Conservation (phyloP, 2,329 filamentous ascomycete genomes). For the Colletotrichum horii region DNA sequence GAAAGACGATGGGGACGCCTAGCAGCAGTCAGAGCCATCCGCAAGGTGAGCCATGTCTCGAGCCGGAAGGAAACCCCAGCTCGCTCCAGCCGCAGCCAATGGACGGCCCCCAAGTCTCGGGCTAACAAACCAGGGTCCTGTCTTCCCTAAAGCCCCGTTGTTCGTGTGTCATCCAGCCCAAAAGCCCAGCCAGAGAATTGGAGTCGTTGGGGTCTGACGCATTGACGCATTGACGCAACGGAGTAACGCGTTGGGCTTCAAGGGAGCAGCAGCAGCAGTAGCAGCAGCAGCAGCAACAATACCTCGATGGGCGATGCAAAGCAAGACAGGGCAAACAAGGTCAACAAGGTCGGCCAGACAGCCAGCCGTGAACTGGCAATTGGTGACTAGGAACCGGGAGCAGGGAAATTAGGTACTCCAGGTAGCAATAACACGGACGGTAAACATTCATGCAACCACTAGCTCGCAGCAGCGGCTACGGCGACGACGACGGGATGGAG, state of each 20-base stretch:
- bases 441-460: conserved; percentile 17
- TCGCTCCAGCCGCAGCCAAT: neutral
- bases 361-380: neutral
- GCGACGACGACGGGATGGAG: neutral
- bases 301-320: neutral
- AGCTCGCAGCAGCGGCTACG: neutral
- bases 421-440: neutral
- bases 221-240: neutral
- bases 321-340: neutral
- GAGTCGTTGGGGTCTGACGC: neutral
- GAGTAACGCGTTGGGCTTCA: neutral
- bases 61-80: neutral
- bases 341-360: neutral
- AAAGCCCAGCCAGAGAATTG: neutral
- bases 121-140: neutral
- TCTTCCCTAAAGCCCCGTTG: conserved; percentile 4
- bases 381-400: neutral
- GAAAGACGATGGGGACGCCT: neutral
- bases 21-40: neutral
- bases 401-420: neutral
- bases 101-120: neutral
- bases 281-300: neutral
- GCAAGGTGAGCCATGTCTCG: conserved; percentile 2
- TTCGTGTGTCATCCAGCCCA: conserved; percentile 8
- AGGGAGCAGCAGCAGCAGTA: neutral